A percentile compares a stretch with the other conserved stretches of the same genome.
Conservation (phyloP, 768 basidiomycete genomes). For the Naganishia randhawae region DNA sequence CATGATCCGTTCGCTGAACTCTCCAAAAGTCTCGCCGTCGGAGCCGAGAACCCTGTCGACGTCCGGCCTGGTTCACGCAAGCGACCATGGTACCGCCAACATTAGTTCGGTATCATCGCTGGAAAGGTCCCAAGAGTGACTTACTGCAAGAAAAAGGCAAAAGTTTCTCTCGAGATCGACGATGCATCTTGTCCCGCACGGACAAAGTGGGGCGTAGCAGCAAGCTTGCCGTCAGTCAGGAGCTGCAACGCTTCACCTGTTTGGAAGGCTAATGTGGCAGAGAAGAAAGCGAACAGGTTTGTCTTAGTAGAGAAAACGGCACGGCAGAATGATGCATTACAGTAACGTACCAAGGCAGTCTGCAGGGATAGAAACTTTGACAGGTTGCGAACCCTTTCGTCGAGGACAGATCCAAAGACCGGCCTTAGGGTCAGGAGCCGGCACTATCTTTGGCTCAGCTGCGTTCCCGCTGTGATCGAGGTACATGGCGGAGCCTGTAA, state of each 20-base stretch:
- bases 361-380: conserved; percentile 78
- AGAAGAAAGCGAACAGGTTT: background rate
- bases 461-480: conserved; percentile 56
- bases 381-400: conserved; percentile 60
- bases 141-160: conserved; percentile 54
- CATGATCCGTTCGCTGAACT: conserved; percentile 81
- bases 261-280: conserved; percentile 66
- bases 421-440: conserved; percentile 68
- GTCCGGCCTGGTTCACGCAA: conserved; percentile 69
- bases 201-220: conserved; percentile 94
- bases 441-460: conserved; percentile 56
- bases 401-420: conserved; percentile 90
- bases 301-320: background rate
- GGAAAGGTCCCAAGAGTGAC: conserved; percentile 18
- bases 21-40: conserved; percentile 71
- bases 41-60: conserved; percentile 68
- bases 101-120: background rate
- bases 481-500: conserved; percentile 66
- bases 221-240: conserved; percentile 71
- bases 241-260: conserved; percentile 93
- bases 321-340: background rate
- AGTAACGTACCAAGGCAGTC: conserved; percentile 47
- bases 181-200: conserved; percentile 59
- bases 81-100: conserved; percentile 51
- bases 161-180: conserved; percentile 72